Percentiles rank a stretch among this genome's conserved stretches.
Conservation (phyloP, 768 basidiomycete genomes). For the Mycena crocata region DNA sequence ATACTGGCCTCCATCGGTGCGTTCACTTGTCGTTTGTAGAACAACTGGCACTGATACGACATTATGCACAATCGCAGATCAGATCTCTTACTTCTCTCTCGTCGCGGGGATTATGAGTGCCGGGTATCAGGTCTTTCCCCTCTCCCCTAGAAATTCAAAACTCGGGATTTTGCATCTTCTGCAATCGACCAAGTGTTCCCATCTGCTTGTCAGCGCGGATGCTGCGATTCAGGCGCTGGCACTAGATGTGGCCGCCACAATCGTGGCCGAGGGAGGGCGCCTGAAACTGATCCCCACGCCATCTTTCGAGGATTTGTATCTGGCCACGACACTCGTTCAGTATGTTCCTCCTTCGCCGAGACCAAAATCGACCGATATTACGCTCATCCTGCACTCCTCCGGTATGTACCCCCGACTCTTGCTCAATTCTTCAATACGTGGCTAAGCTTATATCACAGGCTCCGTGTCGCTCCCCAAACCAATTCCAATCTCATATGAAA, state of each 20-base stretch:
- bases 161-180: not conserved
- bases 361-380: not conserved
- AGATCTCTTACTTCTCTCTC: conserved; percentile 7
- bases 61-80: not conserved
- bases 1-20: conserved; percentile 2
- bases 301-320: not conserved
- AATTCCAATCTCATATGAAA: not conserved
- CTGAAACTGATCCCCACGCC: not conserved
- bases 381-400: conserved; percentile 1
- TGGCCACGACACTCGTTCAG: not conserved
- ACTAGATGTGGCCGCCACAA: not conserved
- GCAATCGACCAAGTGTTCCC: not conserved
- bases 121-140: not conserved
- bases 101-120: not conserved
- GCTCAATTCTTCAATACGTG: no score
- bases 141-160: conserved; percentile 10
- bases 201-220: not conserved
- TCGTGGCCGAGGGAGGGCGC: not conserved
- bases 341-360: conserved; percentile 1
- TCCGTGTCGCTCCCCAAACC: conserved; percentile 4
- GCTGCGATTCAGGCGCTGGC: not conserved
- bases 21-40: not conserved
- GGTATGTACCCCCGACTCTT: not conserved
- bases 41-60: not conserved
- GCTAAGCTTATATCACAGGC: not conserved